phyloP scores from a whole-genome alignment of 768 basidiomycete species.

The Naganishia vishniacii region DNA sequence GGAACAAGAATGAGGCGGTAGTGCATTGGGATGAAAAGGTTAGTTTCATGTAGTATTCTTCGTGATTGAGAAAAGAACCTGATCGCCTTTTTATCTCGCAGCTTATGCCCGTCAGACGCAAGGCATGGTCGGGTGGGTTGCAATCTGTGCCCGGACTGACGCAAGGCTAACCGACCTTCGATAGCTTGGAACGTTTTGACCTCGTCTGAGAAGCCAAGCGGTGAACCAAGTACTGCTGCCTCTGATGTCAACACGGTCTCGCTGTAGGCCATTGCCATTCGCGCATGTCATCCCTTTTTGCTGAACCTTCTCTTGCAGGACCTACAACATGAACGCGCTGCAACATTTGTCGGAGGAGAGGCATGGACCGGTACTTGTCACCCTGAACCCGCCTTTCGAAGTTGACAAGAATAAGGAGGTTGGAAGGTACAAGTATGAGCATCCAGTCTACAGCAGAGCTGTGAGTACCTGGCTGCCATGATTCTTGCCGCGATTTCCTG shows the following conservation, averaged over 20 bases:
- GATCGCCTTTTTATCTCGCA: slow-evolving; percentile 34
- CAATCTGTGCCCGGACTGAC: neutral
- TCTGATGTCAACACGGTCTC: slow-evolving; percentile 60
- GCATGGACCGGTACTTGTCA: slow-evolving; percentile 64
- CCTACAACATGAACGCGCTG: slow-evolving; percentile 71
- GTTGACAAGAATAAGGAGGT: slow-evolving; percentile 53
- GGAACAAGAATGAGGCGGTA: slow-evolving; percentile 64
- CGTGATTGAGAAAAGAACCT: neutral
- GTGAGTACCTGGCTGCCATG: slow-evolving; percentile 45
- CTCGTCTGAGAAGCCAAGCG: slow-evolving; percentile 48
- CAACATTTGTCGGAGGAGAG: slow-evolving; percentile 59
- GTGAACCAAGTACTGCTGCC: slow-evolving; percentile 27
- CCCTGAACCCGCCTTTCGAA: slow-evolving; percentile 66
- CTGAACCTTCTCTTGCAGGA: slow-evolving; percentile 24
- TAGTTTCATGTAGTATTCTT: slow-evolving; percentile 36
- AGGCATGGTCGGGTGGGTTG: slow-evolving; percentile 59
- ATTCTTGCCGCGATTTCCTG: neutral
- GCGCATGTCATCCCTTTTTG: neutral
- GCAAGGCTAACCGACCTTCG: neutral
- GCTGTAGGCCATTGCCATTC: slow-evolving; percentile 52
- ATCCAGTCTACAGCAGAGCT: slow-evolving; percentile 61
- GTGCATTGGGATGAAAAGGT: slow-evolving; percentile 63
- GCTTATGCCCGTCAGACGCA: slow-evolving; percentile 62
- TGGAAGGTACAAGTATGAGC: slow-evolving; percentile 61
- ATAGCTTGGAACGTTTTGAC: slow-evolving; percentile 71